These are phyloP conservation scores for Microbotryomycetes sp. DNA, from an alignment of 1,284 basidiomycete genomes.

Conservation along the genomic window DNA sequence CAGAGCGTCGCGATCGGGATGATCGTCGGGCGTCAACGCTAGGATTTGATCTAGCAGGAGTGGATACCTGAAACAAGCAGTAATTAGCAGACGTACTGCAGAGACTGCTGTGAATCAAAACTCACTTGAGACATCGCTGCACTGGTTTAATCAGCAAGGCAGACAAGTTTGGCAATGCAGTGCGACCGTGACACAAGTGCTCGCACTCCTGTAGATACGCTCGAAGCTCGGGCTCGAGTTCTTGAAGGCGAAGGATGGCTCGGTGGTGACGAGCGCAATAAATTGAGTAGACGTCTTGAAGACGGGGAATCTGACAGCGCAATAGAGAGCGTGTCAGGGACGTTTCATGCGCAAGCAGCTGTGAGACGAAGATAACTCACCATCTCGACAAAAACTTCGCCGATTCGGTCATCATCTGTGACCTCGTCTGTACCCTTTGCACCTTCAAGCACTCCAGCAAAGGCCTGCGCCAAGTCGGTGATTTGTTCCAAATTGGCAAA, in stretches of 20 bases:
- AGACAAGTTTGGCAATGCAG: constrained; percentile 45
- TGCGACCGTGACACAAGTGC: constrained; percentile 37
- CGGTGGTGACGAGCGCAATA: constrained; percentile 45
- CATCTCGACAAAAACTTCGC: constrained; percentile 41
- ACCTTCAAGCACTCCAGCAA: constrained; percentile 36
- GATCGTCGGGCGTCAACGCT: constrained; percentile 38
- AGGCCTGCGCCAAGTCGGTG: constrained; percentile 40
- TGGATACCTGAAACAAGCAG: constrained; percentile 39
- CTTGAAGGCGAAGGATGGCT: constrained; percentile 41
- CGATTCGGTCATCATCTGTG: constrained; percentile 37
- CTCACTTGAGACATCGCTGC: constrained; percentile 41
- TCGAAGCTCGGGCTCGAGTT: constrained; percentile 36
- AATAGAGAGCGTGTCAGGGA: not conserved
- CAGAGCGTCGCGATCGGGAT: constrained; percentile 40
- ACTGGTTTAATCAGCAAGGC: constrained; percentile 47
- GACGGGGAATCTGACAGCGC: constrained; percentile 36
- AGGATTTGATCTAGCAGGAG: constrained; percentile 44
- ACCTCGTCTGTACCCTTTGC: constrained; percentile 29
- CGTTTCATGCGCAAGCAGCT: not conserved
- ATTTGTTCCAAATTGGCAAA: constrained; percentile 44
- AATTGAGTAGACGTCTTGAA: constrained; percentile 41
- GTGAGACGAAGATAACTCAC: constrained; percentile 16
- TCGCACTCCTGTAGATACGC: constrained; percentile 43
- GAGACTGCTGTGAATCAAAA: not conserved
- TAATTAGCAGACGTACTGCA: not conserved